Evolutionary conservation across 2,329 filamentous ascomycete genomes (phyloP).

Genomic region (Aspergillus transmontanensis): DNA sequence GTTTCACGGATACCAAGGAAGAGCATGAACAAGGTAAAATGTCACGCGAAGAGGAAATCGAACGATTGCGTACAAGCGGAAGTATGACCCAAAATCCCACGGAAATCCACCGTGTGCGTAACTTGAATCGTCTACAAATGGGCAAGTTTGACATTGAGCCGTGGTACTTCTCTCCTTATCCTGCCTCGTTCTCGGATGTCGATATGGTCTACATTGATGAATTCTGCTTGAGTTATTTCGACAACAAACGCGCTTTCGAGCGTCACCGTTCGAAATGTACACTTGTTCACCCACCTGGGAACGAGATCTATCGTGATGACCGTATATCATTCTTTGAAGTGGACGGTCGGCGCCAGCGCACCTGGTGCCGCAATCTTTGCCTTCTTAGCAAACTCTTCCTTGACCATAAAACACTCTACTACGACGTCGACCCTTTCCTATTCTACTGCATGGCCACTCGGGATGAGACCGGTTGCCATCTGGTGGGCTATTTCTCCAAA

Average conservation of each 20-base stretch:
- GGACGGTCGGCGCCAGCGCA: slow-evolving; percentile 91
- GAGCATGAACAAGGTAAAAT: slow-evolving; percentile 48
- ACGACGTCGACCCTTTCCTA: slow-evolving; percentile 94
- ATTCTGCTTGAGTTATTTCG: slow-evolving; percentile 92
- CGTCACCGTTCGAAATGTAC: slow-evolving; percentile 90
- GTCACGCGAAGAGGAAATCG: slow-evolving; percentile 84
- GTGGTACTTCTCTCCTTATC: slow-evolving; percentile 99
- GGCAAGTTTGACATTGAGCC: slow-evolving; percentile 89
- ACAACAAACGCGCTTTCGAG: slow-evolving; percentile 76
- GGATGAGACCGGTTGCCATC: slow-evolving; percentile 87
- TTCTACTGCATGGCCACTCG: slow-evolving; percentile 98
- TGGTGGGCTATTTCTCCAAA: slow-evolving; percentile 99
- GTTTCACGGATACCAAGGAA: slow-evolving; percentile 24
- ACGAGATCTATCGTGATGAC: slow-evolving; percentile 93
- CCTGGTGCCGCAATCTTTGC: slow-evolving; percentile 98
- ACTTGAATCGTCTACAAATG: slow-evolving; percentile 92
- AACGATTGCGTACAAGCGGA: slow-evolving; percentile 89
- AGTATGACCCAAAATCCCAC: slow-evolving; percentile 99
- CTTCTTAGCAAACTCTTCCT: slow-evolving; percentile 94
- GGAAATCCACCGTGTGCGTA: slow-evolving; percentile 93
- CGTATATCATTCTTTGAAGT: slow-evolving; percentile 97
- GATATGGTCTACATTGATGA: slow-evolving; percentile 97
- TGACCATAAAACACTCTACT: slow-evolving; percentile 98
- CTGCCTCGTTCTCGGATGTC: slow-evolving; percentile 81
- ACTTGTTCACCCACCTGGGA: slow-evolving; percentile 88